Evolutionary conservation across 2,329 filamentous ascomycete species (phyloP), one percentile per base, ranked within the genome.

Genomic region (Aspergillus hiratsukae): DNA sequence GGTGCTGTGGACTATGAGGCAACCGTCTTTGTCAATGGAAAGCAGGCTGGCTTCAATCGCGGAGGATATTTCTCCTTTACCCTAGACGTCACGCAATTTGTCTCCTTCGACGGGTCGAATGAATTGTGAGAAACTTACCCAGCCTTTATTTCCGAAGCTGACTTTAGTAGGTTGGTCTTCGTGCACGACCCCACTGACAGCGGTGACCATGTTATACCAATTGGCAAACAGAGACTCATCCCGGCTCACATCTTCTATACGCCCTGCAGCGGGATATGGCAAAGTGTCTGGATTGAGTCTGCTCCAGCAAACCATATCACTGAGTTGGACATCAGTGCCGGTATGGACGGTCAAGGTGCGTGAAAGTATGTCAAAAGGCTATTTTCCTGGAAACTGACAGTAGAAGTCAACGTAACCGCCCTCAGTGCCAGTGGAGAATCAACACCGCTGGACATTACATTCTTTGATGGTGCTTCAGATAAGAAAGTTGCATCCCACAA

Each of bases 231-330:
- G 68, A 82, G 80, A 0, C 66, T 80, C 0, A 73, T 71, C 0
- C 83, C 81, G 1, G 62, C 60, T 19, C 69, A 72, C 62, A 90
- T 90, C 58, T 90, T 87, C 69, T 90, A 90, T 68, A 84, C 84
- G 0, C 84, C 87, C 0, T 90, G 87, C 67, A 87, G 84, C 35
- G 87, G 87, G 4, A 89, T 90, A 60, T 90, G 87, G 87, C 87
- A 89, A 66, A 81, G 80, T 19, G 87, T 90, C 0, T 90, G 87
- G 87, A 73, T 90, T 1, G 84, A 88, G 66, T 78, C 81, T n/a
- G 84, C 81, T 0, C 83, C 87, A 0, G 59, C 72, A 0, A 78
- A 81, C 51, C 75, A 85, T 61, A 81, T 89, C 54, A 81, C 80
- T 0, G 76, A 81, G 43, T 72, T 89, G 2, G 82, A 88, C 59